A percentile compares a stretch with the other conserved stretches of the same genome.
Evolutionary conservation across 768 basidiomycete species (phyloP).

Genomic region (Tricholoma hemisulphureum): DNA sequence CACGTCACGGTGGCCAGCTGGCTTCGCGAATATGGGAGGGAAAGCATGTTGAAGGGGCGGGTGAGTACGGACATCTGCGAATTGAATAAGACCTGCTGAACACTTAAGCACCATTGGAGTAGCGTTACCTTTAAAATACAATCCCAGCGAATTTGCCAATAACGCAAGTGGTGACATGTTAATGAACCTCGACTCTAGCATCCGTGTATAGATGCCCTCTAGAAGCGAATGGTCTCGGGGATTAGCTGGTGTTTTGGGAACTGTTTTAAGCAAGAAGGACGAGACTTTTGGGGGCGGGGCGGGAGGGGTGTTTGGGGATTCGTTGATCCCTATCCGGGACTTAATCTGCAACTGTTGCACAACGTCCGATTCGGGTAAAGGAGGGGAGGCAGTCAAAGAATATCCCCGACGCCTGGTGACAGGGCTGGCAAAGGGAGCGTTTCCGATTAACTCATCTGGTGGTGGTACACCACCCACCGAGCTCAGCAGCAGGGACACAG

Average conservation of each 20-base stretch:
- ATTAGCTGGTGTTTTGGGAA: conserved; percentile 45
- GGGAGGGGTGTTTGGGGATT: neutral
- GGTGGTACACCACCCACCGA: conserved; percentile 14
- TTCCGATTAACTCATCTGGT: conserved; percentile 2
- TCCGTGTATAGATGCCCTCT: conserved; percentile 62
- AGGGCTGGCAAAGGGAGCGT: neutral
- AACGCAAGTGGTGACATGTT: conserved; percentile 64
- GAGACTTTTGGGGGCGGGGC: conserved; percentile 16
- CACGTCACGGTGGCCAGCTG: neutral
- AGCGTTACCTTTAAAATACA: conserved; percentile 60
- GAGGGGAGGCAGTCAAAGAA: conserved; percentile 12
- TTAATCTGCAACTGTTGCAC: conserved; percentile 1
- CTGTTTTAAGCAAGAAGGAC: conserved; percentile 35
- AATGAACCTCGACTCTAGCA: conserved; percentile 68
- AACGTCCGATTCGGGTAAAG: conserved; percentile 3
- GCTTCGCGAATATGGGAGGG: conserved; percentile 38
- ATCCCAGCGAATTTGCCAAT: conserved; percentile 52
- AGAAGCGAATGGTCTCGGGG: conserved; percentile 68
- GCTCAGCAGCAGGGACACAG: conserved; percentile 28
- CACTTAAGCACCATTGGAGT: neutral
- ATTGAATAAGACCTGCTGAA: neutral
- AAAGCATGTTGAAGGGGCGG: conserved; percentile 61
- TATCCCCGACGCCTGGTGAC: conserved; percentile 13
- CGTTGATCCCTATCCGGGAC: conserved; percentile 3
- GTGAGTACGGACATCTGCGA: conserved; percentile 62